Evolutionary conservation across 345 rosid species (phyloP).

Genomic region (Fremontodendron californicum): DNA sequence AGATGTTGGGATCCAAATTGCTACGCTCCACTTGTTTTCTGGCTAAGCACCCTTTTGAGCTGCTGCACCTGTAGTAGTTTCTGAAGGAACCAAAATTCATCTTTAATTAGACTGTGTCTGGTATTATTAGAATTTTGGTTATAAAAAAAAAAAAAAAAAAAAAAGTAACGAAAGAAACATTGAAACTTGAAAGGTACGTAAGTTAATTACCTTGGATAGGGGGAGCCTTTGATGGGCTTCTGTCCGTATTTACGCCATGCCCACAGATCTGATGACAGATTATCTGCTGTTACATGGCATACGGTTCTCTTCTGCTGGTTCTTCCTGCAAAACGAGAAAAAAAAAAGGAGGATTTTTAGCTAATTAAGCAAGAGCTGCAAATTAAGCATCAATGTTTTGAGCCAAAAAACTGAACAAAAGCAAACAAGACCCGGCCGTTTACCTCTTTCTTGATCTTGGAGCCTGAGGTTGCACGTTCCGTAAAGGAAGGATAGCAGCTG

Average conservation of each 20-base stretch:
- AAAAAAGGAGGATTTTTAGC: not conserved
- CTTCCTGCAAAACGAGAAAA: constrained; percentile 42
- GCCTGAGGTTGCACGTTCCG: constrained; percentile 25
- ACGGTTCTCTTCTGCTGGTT: constrained; percentile 60
- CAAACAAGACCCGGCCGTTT: not conserved
- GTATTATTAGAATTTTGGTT: not conserved
- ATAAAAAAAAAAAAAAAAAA: not conserved
- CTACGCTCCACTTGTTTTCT: constrained; percentile 89
- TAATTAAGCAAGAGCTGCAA: not conserved
- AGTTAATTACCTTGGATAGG: constrained; percentile 62
- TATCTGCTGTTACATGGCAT: constrained; percentile 66
- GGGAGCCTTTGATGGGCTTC: constrained; percentile 94
- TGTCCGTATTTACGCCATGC: constrained; percentile 98
- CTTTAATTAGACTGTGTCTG: not conserved
- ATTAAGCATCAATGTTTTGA: not conserved
- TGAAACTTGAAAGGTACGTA: not conserved
- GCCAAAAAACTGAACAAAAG: not conserved
- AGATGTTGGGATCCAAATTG: constrained; percentile 53
- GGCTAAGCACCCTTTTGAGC: constrained; percentile 80
- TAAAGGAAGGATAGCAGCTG: constrained; percentile 2
- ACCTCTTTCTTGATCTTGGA: constrained; percentile 60
- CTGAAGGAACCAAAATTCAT: constrained; percentile 30
- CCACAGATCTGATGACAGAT: constrained; percentile 80
- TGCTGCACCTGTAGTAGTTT: constrained; percentile 87
- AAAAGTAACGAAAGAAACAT: not conserved